Evolutionary conservation across 176 grass and related monocot species (phyloP), one percentile per base, ranked within the genome.

Genomic region (Tuctoria greenei): DNA sequence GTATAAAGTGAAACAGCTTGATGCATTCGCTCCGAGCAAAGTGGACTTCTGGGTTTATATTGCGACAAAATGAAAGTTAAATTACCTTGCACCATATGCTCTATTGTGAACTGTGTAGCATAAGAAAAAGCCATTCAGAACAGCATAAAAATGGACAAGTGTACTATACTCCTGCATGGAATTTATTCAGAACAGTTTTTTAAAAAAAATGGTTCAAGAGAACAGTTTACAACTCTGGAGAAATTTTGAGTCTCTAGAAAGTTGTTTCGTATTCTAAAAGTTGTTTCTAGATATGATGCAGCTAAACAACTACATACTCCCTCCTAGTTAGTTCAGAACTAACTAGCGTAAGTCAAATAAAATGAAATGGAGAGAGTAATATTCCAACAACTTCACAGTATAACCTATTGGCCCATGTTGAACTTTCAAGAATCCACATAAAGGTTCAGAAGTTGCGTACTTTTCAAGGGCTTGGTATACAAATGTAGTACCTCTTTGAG

Each of bases 161-260:
- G 25, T 47, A 61, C 51, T n/a, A n/a, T n/a, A n/a, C n/a, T n/a
- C n/a, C n/a, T n/a, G n/a, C n/a, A n/a, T n/a, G n/a, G n/a, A n/a
- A n/a, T n/a, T n/a, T n/a, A n/a, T n/a, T n/a, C n/a, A n/a, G n/a
- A n/a, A n/a, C n/a, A n/a, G n/a, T n/a, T n/a, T n/a, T n/a, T n/a
- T n/a, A n/a, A n/a, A n/a, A n/a, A n/a, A n/a, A n/a, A n/a, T n/a
- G n/a, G n/a, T n/a, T n/a, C n/a, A n/a, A n/a, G n/a, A n/a, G n/a
- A n/a, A 58, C 31, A 21, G 27, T 21, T 65, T 15, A 31, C n/a
- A 60, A 39, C n/a, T 61, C 31, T 7, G 15, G 75, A 69, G 41
- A 83, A 58, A 14, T 51, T 44, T 14, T 73, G 18, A 23, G 1
- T 85, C 35, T 15, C n/a, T 85, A 59, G 25, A 41, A 79, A 59